Percentiles rank a stretch among this genome's conserved stretches.
phyloP scores from a whole-genome alignment of 257 asterid species.

The Voacanga thouarsii region DNA sequence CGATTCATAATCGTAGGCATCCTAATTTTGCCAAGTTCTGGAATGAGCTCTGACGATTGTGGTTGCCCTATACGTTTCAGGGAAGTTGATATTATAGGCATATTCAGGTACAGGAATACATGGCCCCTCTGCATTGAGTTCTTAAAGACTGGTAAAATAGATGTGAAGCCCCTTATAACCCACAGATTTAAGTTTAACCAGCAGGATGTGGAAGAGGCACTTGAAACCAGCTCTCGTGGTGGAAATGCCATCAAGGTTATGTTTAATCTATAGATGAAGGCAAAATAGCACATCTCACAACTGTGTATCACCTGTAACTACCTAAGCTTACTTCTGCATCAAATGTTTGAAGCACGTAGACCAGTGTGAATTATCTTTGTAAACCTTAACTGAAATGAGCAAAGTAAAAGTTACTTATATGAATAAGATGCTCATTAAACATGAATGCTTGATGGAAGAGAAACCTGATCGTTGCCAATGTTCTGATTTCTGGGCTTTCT shows the following conservation, averaged over 20 bases:
- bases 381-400: background rate
- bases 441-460: too few relatives aligned
- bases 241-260: conserved; percentile 94
- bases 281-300: background rate
- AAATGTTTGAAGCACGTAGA: background rate
- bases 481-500: too few relatives aligned
- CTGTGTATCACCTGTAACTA: background rate
- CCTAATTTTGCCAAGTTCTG: background rate
- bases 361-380: background rate
- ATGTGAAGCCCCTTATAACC: conserved; percentile 87
- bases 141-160: conserved; percentile 73
- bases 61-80: conserved; percentile 27
- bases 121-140: conserved; percentile 93
- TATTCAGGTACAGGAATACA: conserved; percentile 89
- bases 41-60: background rate
- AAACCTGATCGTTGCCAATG: too few relatives aligned
- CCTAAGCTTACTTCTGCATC: background rate
- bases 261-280: conserved; percentile 54
- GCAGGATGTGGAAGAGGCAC: conserved; percentile 81
- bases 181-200: conserved; percentile 81
- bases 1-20: background rate
- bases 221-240: conserved; percentile 80
- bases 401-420: too few relatives aligned
- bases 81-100: conserved; percentile 88
- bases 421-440: too few relatives aligned